Percentiles rank a stretch among this genome's conserved stretches.
Evolutionary conservation across 768 basidiomycete species (phyloP).

Genomic region (Amanita thiersii): DNA sequence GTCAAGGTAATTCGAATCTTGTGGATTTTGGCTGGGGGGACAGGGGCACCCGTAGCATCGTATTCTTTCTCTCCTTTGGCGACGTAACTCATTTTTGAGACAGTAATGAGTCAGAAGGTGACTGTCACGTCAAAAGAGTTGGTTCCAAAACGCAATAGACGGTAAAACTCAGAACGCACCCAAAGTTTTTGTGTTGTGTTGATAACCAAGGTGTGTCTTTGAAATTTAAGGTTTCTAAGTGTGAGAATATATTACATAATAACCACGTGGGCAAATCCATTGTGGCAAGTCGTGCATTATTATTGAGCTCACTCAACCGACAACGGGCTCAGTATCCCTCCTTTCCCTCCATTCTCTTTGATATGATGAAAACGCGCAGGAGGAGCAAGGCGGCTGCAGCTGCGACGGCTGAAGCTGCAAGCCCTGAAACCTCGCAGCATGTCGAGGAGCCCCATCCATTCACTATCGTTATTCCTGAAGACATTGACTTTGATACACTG

Average conservation of each 20-base stretch:
- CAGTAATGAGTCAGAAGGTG: conserved; percentile 73
- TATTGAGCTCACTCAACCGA: conserved; percentile 27
- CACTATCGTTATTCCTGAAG: conserved; percentile 48
- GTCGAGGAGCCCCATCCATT: conserved; percentile 28
- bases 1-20: conserved; percentile 99
- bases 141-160: conserved; percentile 2
- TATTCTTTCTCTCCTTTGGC: conserved; percentile 98
- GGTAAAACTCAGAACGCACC: conserved; percentile 23
- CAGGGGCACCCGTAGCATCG: conserved; percentile 83
- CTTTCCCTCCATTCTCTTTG: conserved; percentile 1
- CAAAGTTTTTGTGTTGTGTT: conserved; percentile 39
- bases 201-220: conserved; percentile 17
- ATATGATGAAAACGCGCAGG: conserved; percentile 52
- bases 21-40: conserved; percentile 89
- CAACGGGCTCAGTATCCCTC: conserved; percentile 23
- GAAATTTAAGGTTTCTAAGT: conserved; percentile 30
- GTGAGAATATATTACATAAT: conserved; percentile 21
- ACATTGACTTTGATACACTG: conserved; percentile 58
- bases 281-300: conserved; percentile 9
- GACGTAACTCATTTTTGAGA: conserved; percentile 88
- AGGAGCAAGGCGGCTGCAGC: conserved; percentile 49
- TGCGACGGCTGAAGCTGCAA: conserved; percentile 19
- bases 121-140: conserved; percentile 27
- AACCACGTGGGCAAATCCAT: conserved; percentile 20
- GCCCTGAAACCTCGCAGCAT: conserved; percentile 17